Percentiles rank a stretch among this genome's conserved stretches.
Conservation (phyloP, 495 filamentous ascomycete genomes). For the Pseudoneurospora amorphoporcata region DNA sequence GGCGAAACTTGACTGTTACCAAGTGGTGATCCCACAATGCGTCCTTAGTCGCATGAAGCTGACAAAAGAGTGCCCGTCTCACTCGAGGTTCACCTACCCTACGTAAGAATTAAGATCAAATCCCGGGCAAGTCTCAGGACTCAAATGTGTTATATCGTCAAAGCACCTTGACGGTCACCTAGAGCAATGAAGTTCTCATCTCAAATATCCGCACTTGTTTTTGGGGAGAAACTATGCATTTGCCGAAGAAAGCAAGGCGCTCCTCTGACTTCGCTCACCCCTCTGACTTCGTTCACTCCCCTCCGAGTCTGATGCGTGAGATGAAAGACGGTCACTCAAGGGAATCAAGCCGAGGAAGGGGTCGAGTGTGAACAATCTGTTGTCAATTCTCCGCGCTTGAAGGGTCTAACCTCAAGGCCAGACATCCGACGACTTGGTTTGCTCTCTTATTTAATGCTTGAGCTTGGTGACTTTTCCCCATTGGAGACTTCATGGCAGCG, state of each 20-base stretch:
- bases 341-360: background rate
- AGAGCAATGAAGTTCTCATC: background rate
- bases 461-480: background rate
- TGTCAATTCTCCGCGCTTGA: background rate
- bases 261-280: background rate
- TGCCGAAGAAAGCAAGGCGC: background rate
- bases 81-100: background rate
- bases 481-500: too few species aligned
- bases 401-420: background rate
- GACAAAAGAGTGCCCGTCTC: background rate
- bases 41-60: background rate
- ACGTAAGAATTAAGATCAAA: background rate
- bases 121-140: background rate
- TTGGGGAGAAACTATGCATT: background rate
- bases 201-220: background rate
- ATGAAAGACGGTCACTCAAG: background rate
- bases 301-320: background rate
- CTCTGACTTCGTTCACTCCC: background rate
- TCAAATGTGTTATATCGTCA: background rate
- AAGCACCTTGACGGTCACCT: background rate
- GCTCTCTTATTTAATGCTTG: background rate
- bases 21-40: background rate
- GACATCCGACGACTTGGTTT: background rate
- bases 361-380: background rate
- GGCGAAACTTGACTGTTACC: background rate